Evolutionary conservation across 495 filamentous ascomycete species (phyloP).

Genomic region (Penicillium daleae): DNA sequence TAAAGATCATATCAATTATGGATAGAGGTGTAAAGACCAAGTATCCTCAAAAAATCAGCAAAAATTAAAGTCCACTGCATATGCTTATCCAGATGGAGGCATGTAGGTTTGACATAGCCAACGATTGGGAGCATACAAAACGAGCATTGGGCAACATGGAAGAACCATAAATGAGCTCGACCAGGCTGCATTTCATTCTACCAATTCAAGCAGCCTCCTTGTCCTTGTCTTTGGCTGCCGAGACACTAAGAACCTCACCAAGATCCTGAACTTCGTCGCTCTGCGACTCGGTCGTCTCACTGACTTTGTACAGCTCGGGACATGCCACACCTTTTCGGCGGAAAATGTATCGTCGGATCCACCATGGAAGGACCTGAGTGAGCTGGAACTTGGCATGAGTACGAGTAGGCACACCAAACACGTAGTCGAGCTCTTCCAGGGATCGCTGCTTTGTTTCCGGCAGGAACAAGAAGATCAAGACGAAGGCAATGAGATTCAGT

Average conservation of each 20-base stretch:
- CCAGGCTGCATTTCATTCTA: not conserved
- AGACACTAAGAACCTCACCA: not conserved
- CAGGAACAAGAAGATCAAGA: constrained; percentile 70
- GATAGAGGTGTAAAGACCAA: not conserved
- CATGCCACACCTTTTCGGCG: constrained; percentile 38
- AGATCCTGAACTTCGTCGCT: constrained; percentile 25
- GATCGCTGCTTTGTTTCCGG: constrained; percentile 66
- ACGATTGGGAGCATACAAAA: not conserved
- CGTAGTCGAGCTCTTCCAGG: constrained; percentile 61
- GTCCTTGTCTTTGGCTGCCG: constrained; percentile 1
- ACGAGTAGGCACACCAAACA: constrained; percentile 56
- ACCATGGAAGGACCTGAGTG: constrained; percentile 54
- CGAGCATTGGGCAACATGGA: not conserved
- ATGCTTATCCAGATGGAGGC: not conserved
- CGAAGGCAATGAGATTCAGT: constrained; percentile 63
- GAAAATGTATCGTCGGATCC: constrained; percentile 55
- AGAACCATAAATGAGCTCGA: not conserved
- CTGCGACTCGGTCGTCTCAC: not conserved
- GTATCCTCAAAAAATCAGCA: not conserved
- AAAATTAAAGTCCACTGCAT: not conserved
- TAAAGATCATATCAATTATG: not conserved
- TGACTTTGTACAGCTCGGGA: constrained; percentile 44
- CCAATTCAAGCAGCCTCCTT: constrained; percentile 5
- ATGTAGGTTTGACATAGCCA: not conserved
- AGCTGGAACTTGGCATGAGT: constrained; percentile 55